Percentiles rank a stretch among this genome's conserved stretches.
Conservation (phyloP, 2,329 filamentous ascomycete genomes). For the Fusarium sp. region DNA sequence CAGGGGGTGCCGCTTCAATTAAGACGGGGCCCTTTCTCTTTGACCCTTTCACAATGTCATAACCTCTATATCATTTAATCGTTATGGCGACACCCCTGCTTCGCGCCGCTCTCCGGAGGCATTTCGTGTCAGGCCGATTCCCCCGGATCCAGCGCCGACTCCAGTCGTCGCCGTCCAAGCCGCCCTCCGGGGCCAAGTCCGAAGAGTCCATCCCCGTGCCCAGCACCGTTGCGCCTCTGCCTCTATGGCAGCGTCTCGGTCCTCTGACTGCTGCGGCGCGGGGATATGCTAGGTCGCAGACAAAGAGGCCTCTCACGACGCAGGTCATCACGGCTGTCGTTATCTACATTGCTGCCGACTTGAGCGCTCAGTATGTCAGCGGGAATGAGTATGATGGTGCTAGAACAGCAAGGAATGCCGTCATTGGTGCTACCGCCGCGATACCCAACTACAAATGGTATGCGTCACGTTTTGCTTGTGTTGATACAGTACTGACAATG, state of each 20-base stretch:
- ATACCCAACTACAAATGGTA: conserved; percentile 89
- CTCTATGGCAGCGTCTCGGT: conserved; percentile 69
- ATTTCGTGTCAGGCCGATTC: conserved; percentile 12
- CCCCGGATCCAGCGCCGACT: conserved; percentile 33
- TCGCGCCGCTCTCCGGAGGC: conserved; percentile 30
- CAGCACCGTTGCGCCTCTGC: conserved; percentile 44
- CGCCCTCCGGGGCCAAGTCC: conserved; percentile 8
- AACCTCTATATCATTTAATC: not conserved
- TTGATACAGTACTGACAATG: not conserved
- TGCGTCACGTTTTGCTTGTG: conserved; percentile 28
- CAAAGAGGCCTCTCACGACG: conserved; percentile 79
- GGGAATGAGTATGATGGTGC: conserved; percentile 73
- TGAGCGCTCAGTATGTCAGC: conserved; percentile 79
- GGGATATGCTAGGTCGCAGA: conserved; percentile 78
- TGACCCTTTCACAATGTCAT: conserved; percentile 14
- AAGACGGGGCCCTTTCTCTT: conserved; percentile 2
- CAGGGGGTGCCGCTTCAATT: not conserved
- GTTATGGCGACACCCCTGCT: conserved; percentile 36
- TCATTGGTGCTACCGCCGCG: conserved; percentile 78
- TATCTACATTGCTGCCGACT: conserved; percentile 83
- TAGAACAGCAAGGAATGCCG: conserved; percentile 77
- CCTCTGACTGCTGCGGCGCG: conserved; percentile 65
- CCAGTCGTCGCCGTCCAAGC: conserved; percentile 21
- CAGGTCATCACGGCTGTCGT: conserved; percentile 81
- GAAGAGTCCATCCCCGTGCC: conserved; percentile 34